Evolutionary conservation across 225 moss, liverwort and hornwort species (phyloP).

Genomic region (Antitrichia curtipendula): DNA sequence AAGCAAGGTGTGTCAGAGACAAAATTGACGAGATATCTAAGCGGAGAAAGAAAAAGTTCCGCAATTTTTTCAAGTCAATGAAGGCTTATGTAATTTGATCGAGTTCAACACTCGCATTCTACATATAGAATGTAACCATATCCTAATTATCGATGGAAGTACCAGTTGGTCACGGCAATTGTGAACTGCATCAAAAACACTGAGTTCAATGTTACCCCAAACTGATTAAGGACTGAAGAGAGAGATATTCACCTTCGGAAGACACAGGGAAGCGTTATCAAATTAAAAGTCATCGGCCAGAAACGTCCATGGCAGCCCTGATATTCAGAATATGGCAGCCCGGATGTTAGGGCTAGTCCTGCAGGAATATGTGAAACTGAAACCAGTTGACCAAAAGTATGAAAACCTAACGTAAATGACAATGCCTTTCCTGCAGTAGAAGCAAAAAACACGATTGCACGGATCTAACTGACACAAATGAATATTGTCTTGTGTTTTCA

Average conservation of each 20-base stretch:
- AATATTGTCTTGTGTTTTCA: not conserved
- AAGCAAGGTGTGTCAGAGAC: not conserved
- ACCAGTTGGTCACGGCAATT: not conserved
- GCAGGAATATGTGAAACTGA: not conserved
- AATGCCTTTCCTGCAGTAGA: not conserved
- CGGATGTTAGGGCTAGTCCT: not conserved
- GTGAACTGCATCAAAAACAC: not conserved
- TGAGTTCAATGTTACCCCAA: not conserved
- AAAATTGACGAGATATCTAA: not conserved
- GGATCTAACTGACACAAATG: not conserved
- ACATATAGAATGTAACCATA: not conserved
- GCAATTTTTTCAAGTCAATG: not conserved
- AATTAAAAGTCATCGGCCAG: not conserved
- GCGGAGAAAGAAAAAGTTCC: not conserved
- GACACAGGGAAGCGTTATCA: constrained; percentile 9
- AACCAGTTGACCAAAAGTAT: not conserved
- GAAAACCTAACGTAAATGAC: not conserved
- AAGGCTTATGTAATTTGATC: not conserved
- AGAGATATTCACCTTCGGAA: constrained; percentile 17
- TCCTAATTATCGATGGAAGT: not conserved
- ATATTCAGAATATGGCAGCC: not conserved
- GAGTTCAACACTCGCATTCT: not conserved
- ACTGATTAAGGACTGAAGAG: not conserved
- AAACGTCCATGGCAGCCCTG: not conserved
- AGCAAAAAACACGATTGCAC: not conserved